phyloP scores from a whole-genome alignment of 371 early-diverging fungal genomes.

The Racocetra persica region DNA sequence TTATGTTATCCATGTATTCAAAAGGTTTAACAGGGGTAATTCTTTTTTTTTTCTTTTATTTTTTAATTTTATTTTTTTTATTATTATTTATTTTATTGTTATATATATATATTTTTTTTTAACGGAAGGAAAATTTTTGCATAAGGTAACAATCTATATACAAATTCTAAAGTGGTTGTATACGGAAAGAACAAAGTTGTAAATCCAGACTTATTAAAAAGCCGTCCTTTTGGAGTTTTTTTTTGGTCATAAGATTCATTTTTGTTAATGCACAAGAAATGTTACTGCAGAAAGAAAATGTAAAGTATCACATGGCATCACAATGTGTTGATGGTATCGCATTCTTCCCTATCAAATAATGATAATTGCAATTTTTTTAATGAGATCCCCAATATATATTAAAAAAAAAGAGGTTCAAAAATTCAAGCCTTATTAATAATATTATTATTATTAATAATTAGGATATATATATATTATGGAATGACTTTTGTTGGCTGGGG shows the following conservation, averaged over 20 bases:
- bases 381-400: slow-evolving; percentile 19
- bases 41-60: too few relatives aligned
- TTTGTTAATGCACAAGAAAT: background rate
- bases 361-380: background rate
- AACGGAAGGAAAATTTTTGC: background rate
- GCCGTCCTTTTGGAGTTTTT: background rate
- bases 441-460: too few relatives aligned
- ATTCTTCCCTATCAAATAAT: slow-evolving; percentile 15
- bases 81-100: too few relatives aligned
- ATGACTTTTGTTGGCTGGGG: slow-evolving; percentile 12
- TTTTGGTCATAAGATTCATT: background rate
- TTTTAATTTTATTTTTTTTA: too few relatives aligned
- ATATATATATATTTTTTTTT: background rate
- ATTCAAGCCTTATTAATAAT: too few relatives aligned
- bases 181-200: background rate
- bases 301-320: slow-evolving; percentile 29
- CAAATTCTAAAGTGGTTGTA: background rate
- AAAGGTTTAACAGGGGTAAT: background rate
- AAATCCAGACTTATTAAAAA: slow-evolving; percentile 8
- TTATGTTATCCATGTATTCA: background rate
- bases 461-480: too few relatives aligned
- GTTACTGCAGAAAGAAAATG: slow-evolving; percentile 24
- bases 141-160: background rate
- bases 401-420: background rate
- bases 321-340: slow-evolving; percentile 22